These are phyloP conservation scores for Selenicereus undatus DNA, from an alignment of 148 eudicot species.

Conservation along the genomic window DNA sequence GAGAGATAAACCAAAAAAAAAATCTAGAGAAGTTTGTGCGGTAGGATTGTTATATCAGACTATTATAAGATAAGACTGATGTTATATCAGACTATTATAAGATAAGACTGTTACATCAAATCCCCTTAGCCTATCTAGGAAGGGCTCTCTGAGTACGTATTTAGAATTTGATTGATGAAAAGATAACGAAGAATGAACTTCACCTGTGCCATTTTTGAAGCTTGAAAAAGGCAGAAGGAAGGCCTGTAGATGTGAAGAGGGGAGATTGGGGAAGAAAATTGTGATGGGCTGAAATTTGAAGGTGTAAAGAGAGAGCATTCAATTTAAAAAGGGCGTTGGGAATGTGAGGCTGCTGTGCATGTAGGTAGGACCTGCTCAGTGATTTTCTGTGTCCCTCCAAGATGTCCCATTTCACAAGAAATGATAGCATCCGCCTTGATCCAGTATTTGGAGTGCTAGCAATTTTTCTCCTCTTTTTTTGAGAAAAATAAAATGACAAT, in stretches of 20 bases:
- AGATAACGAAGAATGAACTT: neutral
- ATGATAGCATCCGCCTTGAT: neutral
- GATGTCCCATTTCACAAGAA: neutral
- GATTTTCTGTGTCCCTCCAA: neutral
- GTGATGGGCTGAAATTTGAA: neutral
- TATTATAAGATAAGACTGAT: too few relatives aligned
- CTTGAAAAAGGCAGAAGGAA: neutral
- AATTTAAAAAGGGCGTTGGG: slow-evolving; percentile 8
- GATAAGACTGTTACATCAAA: too few relatives aligned
- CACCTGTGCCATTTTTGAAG: slow-evolving; percentile 24
- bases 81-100: too few relatives aligned
- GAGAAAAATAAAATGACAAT: too few relatives aligned
- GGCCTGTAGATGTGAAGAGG: neutral
- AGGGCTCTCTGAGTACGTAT: too few relatives aligned
- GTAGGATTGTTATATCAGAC: too few relatives aligned
- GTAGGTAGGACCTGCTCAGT: neutral
- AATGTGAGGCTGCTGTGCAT: slow-evolving; percentile 20
- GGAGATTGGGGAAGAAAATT: too few relatives aligned
- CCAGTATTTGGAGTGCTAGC: neutral
- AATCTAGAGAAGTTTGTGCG: too few relatives aligned
- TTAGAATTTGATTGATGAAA: too few relatives aligned
- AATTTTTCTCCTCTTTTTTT: too few relatives aligned
- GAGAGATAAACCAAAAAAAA: neutral
- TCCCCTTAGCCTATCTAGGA: too few relatives aligned
- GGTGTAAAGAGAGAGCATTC: neutral